Evolutionary conservation across 805 yeast species (phyloP), one percentile per base, ranked within the genome.

Genomic region (Jamesozyma hellenica): DNA sequence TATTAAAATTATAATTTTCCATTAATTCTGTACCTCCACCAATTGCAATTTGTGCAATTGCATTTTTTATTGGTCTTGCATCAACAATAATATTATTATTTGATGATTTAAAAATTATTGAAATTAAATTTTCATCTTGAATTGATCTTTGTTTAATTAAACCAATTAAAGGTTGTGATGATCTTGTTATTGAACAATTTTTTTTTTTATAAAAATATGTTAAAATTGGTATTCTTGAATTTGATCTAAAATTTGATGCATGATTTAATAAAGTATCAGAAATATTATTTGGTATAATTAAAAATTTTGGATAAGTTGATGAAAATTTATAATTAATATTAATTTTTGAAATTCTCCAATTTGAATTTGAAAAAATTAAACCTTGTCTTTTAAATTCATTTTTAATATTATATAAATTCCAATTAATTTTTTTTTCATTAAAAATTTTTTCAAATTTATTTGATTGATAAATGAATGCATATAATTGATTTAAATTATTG

Each of bases 1-100:
- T 80, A 14, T 70, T 72, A 26, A 70, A 70, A 37, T 77, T 71
- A 62, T 92, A 90, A 54, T 86, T 76, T 42, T 90, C 96, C 70
- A 87, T 83, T 48, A 75, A 81, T 56, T 92, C 98, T 0, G 96
- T 82, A 1, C 98, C 98, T n/a, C 96, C 98, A 11, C 98, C 98
- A 13, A 92, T 63, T 0, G 97, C 97, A 34, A 85, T 84, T 52
- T 92, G 97, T 0, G 96, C 97, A 74, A 87, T 74, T 7, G 97
- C 97, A 60, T 92, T 92, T 0, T 96, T 82, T 19, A 87, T 60
- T 1, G 98, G 98, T 41, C 98, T 68, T 17, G 94, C 82, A 63
- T 92, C 98, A 4, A 86, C 90, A 25, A 92, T 78, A 23, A 92
- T 60, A 52, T 88, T 79, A 34, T 68, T 70, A 15, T 21, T 29